These are phyloP conservation scores for Akanthomyces muscarius DNA, from an alignment of 2,329 filamentous ascomycete genomes.

Conservation along the genomic window DNA sequence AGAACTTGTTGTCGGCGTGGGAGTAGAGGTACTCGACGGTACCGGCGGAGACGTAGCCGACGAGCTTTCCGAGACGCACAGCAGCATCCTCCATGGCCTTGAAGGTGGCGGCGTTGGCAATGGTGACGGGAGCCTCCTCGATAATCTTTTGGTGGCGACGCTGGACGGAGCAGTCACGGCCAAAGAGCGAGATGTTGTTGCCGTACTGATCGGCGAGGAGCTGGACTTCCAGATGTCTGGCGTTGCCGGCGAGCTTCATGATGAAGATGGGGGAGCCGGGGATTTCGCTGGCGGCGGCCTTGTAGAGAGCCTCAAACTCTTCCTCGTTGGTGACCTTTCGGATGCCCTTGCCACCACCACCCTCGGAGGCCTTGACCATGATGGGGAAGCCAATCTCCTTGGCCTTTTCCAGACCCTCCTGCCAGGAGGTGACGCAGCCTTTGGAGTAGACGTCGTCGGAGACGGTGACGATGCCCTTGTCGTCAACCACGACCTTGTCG, in stretches of 20 bases:
- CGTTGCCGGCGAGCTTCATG: constrained; percentile 98
- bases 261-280: constrained; percentile 99
- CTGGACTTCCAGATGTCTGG: constrained; percentile 95
- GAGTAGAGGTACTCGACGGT: constrained; percentile 99
- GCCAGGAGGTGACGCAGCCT: constrained; percentile 83
- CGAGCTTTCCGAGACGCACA: constrained; percentile 85
- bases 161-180: constrained; percentile 97
- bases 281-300: constrained; percentile 94
- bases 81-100: constrained; percentile 94
- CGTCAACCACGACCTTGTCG: constrained; percentile 71
- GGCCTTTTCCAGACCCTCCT: constrained; percentile 85
- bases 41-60: constrained; percentile 97
- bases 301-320: constrained; percentile 82
- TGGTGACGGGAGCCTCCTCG: constrained; percentile 95
- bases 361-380: constrained; percentile 99
- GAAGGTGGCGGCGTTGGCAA: constrained; percentile 86
- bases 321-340: constrained; percentile 87
- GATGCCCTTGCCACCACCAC: constrained; percentile 98
- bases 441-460: constrained; percentile 78
- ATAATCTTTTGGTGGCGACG: constrained; percentile 99
- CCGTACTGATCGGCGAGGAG: constrained; percentile 97
- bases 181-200: constrained; percentile 98
- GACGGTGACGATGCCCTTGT: constrained; percentile 86
- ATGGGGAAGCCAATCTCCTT: constrained; percentile 94
- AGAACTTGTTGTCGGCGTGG: constrained; percentile 96